These are phyloP conservation scores for Gossypium rotundifolium DNA, from an alignment of 345 rosid species.

Conservation along the genomic window DNA sequence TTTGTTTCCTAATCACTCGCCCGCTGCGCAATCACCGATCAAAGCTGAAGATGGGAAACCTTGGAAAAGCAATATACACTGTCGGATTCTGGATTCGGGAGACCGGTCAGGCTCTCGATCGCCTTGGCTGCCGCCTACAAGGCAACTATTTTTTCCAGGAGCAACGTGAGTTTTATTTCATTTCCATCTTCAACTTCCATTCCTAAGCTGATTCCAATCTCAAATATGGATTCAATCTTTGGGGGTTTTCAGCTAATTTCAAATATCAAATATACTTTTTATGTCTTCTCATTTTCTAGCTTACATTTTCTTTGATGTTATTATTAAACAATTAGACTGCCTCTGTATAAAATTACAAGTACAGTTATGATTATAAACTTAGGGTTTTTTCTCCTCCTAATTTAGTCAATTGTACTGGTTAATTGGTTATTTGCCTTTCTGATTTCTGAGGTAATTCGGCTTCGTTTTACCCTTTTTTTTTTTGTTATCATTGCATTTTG, in stretches of 20 bases:
- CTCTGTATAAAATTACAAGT: neutral
- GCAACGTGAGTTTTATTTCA: constrained; percentile 46
- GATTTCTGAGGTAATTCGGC: neutral
- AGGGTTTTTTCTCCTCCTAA: neutral
- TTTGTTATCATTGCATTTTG: neutral
- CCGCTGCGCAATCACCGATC: constrained; percentile 8
- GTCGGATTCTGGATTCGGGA: constrained; percentile 97
- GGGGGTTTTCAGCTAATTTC: neutral
- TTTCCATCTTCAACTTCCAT: neutral
- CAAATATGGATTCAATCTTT: neutral
- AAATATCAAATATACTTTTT: neutral
- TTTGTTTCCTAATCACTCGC: constrained; percentile 1
- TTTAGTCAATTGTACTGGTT: neutral
- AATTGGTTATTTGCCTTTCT: neutral
- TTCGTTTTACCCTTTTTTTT: neutral
- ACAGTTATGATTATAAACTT: neutral
- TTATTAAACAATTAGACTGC: neutral
- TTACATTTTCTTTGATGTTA: neutral
- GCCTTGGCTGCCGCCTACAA: constrained; percentile 93
- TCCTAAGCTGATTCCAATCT: neutral
- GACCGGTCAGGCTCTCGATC: constrained; percentile 95
- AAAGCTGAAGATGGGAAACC: constrained; percentile 59
- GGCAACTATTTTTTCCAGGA: constrained; percentile 77
- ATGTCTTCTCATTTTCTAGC: neutral
- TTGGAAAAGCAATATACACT: constrained; percentile 78